Conservation (phyloP, 2,329 filamentous ascomycete genomes). For the Talaromyces sp. region DNA sequence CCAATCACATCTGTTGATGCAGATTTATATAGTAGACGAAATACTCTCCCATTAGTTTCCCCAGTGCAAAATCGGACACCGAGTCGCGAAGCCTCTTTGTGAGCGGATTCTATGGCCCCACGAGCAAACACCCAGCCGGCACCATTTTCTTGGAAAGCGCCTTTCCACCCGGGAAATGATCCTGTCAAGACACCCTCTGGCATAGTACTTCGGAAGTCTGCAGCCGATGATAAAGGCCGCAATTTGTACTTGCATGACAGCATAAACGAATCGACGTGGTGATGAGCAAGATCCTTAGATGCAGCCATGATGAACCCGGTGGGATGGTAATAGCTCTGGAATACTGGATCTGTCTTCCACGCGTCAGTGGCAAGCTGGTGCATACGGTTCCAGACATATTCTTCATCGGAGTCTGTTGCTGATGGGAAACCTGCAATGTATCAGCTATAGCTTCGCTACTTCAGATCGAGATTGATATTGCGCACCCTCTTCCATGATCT, state of each 20-base stretch:
- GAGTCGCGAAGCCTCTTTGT: slow-evolving; percentile 42
- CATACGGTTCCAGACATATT: slow-evolving; percentile 16
- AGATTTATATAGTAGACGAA: slow-evolving; percentile 31
- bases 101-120: slow-evolving; percentile 45
- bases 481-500: slow-evolving; percentile 31
- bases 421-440: not conserved
- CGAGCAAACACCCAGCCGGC: slow-evolving; percentile 54
- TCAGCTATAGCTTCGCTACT: not conserved
- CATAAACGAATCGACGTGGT: slow-evolving; percentile 1
- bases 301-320: slow-evolving; percentile 27
- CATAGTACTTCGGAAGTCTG: slow-evolving; percentile 49
- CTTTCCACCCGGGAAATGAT: slow-evolving; percentile 41
- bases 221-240: slow-evolving; percentile 34
- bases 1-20: slow-evolving; percentile 37
- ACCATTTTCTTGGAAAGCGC: slow-evolving; percentile 40
- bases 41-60: slow-evolving; percentile 35
- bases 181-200: slow-evolving; percentile 48
- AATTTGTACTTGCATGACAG: slow-evolving; percentile 8
- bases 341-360: slow-evolving; percentile 42
- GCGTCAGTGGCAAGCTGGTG: slow-evolving; percentile 25
- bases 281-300: not conserved
- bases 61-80: slow-evolving; percentile 49
- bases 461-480: too few relatives aligned
- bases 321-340: slow-evolving; percentile 40
- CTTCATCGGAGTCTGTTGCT: slow-evolving; percentile 4